Conservation (phyloP, 2,329 filamentous ascomycete species). For the Aurifilum marmelostoma region DNA sequence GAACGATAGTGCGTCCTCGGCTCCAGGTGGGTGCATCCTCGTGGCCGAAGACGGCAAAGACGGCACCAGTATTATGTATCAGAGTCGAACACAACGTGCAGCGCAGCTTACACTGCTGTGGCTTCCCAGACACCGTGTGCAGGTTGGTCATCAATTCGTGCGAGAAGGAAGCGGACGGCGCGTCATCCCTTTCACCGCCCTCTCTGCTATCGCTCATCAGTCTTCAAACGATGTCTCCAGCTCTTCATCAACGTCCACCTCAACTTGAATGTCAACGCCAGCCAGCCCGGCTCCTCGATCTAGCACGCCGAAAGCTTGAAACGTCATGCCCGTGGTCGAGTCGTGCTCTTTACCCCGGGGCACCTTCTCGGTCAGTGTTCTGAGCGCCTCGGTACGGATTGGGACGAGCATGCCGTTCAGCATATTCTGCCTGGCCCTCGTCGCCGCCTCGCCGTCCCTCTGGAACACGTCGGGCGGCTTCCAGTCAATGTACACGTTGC, state of each 20-base stretch:
- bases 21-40: background rate
- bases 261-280: background rate
- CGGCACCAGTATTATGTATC: background rate
- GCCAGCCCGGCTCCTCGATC: background rate
- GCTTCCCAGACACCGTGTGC: background rate
- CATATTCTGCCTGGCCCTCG: constrained; percentile 18
- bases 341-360: constrained; percentile 14
- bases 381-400: constrained; percentile 17
- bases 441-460: constrained; percentile 27
- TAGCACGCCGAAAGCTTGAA: background rate
- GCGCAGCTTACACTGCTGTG: background rate
- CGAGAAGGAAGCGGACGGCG: background rate
- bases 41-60: background rate
- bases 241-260: background rate
- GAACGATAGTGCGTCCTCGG: background rate
- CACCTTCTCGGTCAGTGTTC: constrained; percentile 16
- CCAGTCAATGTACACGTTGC: constrained; percentile 33
- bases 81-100: background rate
- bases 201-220: background rate
- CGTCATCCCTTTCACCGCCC: background rate
- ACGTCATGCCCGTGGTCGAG: constrained; percentile 17
- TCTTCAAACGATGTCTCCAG: constrained; percentile 8
- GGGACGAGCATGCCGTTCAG: constrained; percentile 8
- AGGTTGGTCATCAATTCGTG: background rate
- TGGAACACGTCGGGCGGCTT: constrained; percentile 29